Percentiles rank a stretch among this genome's conserved stretches.
Conservation (phyloP, 176 grass and related monocot genomes). For the Sorghum bicolor region Sorghum_bicolor_NCBIv3 NC_012879.2:47723001-47723500, state of each 20-base stretch:
- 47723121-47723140: constrained; percentile 35
- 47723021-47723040: not conserved
- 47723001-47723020: not conserved
- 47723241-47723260: constrained; percentile 22
- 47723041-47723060: not conserved
- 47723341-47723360: constrained; percentile 49
- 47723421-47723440: constrained; percentile 87
- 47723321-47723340: constrained; percentile 31
- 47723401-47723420: constrained; percentile 68
- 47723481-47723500: constrained; percentile 73
- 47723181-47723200: constrained; percentile 49
- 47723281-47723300: not conserved
- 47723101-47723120: not conserved
- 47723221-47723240: constrained; percentile 6
- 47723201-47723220: constrained; percentile 35
- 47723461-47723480: constrained; percentile 76
- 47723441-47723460: constrained; percentile 66
- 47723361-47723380: constrained; percentile 89
- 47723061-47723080: not conserved
- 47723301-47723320: constrained; percentile 9
- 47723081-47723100: not conserved
- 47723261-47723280: constrained; percentile 8
- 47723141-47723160: constrained; percentile 36
- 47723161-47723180: constrained; percentile 26
- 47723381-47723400: constrained; percentile 69